phyloP scores from a whole-genome alignment of 2,329 filamentous ascomycete species.

The Fusarium sp. region DNA sequence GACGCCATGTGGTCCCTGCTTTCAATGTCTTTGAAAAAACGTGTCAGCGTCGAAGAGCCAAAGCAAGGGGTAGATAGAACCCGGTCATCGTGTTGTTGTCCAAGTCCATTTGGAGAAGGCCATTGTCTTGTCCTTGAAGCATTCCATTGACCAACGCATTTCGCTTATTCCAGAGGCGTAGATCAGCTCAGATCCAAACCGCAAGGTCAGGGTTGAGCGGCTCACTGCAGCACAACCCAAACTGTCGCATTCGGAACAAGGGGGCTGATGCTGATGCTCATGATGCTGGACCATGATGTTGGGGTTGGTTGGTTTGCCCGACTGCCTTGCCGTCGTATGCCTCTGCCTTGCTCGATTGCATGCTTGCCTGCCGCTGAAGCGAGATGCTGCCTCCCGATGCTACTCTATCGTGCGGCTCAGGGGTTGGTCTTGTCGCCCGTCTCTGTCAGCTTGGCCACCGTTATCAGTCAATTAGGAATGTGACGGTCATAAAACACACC shows the following conservation, averaged over 20 bases:
- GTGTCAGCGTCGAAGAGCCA: slow-evolving; percentile 23
- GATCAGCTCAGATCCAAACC: slow-evolving; percentile 4
- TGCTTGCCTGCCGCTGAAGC: slow-evolving; percentile 33
- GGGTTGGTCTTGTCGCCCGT: slow-evolving; percentile 18
- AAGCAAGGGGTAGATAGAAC: slow-evolving; percentile 18
- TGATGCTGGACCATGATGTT: slow-evolving; percentile 12
- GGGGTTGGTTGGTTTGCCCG: slow-evolving; percentile 6
- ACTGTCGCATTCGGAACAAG: slow-evolving; percentile 20
- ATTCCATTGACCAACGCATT: slow-evolving; percentile 16
- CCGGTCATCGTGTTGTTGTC: background rate
- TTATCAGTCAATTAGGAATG: slow-evolving; percentile 22
- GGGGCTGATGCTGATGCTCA: slow-evolving; percentile 3
- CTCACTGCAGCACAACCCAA: slow-evolving; percentile 6
- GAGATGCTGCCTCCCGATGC: slow-evolving; percentile 23
- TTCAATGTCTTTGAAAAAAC: slow-evolving; percentile 36
- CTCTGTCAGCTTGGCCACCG: slow-evolving; percentile 11
- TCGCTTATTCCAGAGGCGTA: slow-evolving; percentile 6
- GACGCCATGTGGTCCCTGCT: slow-evolving; percentile 26
- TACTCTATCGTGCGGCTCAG: slow-evolving; percentile 31
- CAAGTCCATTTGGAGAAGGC: background rate
- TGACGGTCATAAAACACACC: slow-evolving; percentile 5
- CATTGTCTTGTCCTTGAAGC: slow-evolving; percentile 1
- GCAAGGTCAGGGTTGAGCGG: slow-evolving; percentile 20
- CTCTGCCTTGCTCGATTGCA: slow-evolving; percentile 2
- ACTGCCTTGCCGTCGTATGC: background rate